phyloP scores from a whole-genome alignment of 768 basidiomycete genomes.

The Suillus subluteus region DNA sequence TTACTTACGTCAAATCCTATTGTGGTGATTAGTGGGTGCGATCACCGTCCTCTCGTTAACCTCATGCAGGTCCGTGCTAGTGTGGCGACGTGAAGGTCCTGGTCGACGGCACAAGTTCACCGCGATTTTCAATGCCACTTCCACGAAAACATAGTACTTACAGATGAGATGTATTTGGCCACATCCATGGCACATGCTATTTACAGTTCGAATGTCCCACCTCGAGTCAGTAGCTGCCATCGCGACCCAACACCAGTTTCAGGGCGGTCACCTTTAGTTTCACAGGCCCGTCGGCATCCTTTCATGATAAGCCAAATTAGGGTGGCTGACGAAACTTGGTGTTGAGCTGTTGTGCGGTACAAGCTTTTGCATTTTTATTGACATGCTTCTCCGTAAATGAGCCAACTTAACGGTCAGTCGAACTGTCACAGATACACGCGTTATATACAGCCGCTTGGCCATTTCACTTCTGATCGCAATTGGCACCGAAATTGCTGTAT shows the following conservation, averaged over 20 bases:
- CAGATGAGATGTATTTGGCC: no score
- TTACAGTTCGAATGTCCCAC: no score
- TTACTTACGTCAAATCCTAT: constrained; percentile 8
- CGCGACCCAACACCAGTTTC: background rate
- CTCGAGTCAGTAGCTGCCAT: background rate
- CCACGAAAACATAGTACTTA: background rate
- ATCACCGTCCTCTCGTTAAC: constrained; percentile 6
- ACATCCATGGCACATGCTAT: background rate
- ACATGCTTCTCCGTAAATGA: background rate
- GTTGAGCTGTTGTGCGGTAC: background rate
- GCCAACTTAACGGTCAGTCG: background rate
- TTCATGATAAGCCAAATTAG: background rate
- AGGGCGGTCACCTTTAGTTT: background rate
- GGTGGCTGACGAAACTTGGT: no score
- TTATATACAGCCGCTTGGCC: background rate
- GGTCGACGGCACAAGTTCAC: background rate
- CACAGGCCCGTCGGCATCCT: background rate
- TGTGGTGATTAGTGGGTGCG: background rate
- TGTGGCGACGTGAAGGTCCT: background rate
- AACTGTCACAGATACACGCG: background rate
- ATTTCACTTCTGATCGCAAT: background rate
- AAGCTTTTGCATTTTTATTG: background rate
- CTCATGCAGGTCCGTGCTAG: background rate
- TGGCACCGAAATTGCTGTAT: constrained; percentile 14
- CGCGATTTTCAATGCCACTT: background rate